Base-by-base conservation (phyloP, 2,329 filamentous ascomycete species). In the Exserohilum rostratum region DNA sequence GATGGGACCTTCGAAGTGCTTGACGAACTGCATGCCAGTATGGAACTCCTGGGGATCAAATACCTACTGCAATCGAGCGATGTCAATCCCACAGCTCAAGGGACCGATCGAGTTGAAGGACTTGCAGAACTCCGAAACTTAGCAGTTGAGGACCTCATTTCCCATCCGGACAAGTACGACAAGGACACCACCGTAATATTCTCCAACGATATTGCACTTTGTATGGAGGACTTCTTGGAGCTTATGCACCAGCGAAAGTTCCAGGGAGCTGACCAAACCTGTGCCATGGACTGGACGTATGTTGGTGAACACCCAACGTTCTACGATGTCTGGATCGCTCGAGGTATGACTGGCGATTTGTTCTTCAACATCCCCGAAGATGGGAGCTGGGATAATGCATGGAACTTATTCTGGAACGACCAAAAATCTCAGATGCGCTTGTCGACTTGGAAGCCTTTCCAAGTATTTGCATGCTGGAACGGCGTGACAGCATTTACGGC, bases 161-260 rank as follows among this genome's bases (percentile, higher is more conserved):
- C 53, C 2, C 18, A 65, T 31, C 90, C 97, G 55, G 91, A 96
- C 78, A 85, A 92, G 71, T 98, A 97, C 82, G 96, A 96, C 78
- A 91, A 92, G 42, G 93, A 98, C 80, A 95, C 93, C 42, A 96
- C 95, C 39, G 85, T 87, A 55, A 83, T 90, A 61, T 93, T 98
- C 76, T 91, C 96, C 82, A 88, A 90, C 74, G 97, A 98, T 78
- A 87, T 98, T 51, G 50, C 55, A 13, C 35, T 67, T 3, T 71
- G 68, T 50, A 55, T 62, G 43, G 82, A 86, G 34, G 84, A 87
- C 57, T 78, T 87, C 13, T 74, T 88, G 3, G 85, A 87, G 66
- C 72, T 87, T 1, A 61, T 80, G 1, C 76, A 82, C 58, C 83
- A 86, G 66, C 78, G 76, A 22, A 60, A 55, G 5, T 60, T 58